Evolutionary conservation across 257 asterid genomes (phyloP).

Genomic region (Capsicum baccatum): DNA sequence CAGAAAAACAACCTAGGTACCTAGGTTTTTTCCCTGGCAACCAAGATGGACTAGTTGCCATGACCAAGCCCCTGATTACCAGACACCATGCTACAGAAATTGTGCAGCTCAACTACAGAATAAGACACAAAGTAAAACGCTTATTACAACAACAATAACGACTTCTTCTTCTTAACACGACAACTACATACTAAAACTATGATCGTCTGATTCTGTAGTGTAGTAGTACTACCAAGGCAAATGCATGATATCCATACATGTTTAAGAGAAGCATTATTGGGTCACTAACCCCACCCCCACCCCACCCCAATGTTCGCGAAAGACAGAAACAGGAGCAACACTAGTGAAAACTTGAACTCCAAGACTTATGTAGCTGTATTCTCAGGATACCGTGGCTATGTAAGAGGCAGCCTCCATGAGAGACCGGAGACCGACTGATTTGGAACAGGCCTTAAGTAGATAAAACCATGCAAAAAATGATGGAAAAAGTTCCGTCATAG

Average conservation of each 20-base stretch:
- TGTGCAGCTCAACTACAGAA: constrained; percentile 30
- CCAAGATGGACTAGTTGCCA: constrained; percentile 37
- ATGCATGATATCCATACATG: not conserved
- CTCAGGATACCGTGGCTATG: constrained; percentile 50
- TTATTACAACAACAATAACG: not conserved
- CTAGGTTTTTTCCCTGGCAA: too few relatives aligned
- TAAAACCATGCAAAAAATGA: constrained; percentile 58
- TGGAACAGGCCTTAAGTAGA: constrained; percentile 49
- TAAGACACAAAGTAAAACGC: not conserved
- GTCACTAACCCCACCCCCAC: not conserved
- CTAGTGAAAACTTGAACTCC: constrained; percentile 32
- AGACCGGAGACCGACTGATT: constrained; percentile 34
- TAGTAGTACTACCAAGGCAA: not conserved
- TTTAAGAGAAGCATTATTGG: not conserved
- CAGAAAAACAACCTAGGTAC: constrained; percentile 30
- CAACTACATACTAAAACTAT: not conserved
- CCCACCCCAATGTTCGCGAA: not conserved
- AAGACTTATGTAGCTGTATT: constrained; percentile 41
- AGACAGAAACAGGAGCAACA: constrained; percentile 11
- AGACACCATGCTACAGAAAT: constrained; percentile 38
- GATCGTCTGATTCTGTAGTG: constrained; percentile 25
- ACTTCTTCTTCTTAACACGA: constrained; percentile 14
- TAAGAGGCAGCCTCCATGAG: constrained; percentile 43
- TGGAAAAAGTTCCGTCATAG: constrained; percentile 42
- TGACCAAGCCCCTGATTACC: constrained; percentile 52